A percentile compares a stretch with the other conserved stretches of the same genome.
Conservation (phyloP, 78 protist genomes). For the Reticulomyxa filosa region DNA sequence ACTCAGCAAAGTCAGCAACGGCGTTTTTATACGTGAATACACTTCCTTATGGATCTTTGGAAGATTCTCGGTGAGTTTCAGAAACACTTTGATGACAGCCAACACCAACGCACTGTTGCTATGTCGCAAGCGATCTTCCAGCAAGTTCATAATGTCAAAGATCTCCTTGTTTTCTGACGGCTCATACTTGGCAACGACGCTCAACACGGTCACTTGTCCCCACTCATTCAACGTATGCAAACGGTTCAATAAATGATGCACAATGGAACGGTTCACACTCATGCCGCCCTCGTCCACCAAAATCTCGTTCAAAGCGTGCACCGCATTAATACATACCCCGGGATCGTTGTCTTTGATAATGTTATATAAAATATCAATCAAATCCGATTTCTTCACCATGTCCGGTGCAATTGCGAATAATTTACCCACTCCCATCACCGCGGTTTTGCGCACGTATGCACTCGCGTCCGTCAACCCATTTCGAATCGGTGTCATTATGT, state of each 20-base stretch:
- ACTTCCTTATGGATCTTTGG: conserved; percentile 46
- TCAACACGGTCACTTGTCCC: conserved; percentile 32
- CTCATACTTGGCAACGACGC: no score
- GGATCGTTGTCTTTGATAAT: conserved; percentile 43
- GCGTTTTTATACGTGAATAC: conserved; percentile 34
- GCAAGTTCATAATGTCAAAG: conserved; percentile 22
- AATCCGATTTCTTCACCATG: not conserved
- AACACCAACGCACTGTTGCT: conserved; percentile 53
- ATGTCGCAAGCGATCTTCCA: conserved; percentile 47
- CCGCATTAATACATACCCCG: conserved; percentile 38
- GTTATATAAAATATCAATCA: conserved; percentile 22
- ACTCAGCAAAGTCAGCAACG: conserved; percentile 41
- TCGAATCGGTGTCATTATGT: conserved; percentile 27
- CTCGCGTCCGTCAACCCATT: conserved; percentile 31
- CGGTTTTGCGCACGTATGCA: conserved; percentile 76
- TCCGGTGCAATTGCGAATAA: not conserved
- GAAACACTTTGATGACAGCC: conserved; percentile 40
- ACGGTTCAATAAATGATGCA: conserved; percentile 24
- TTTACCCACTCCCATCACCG: conserved; percentile 35
- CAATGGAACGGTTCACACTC: conserved; percentile 13
- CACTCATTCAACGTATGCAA: conserved; percentile 58
- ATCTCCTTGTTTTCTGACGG: not conserved
- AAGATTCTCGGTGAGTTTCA: conserved; percentile 40
- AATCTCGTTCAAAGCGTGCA: conserved; percentile 52
- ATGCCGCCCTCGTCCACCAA: conserved; percentile 33